phyloP scores from a whole-genome alignment of 75 land plant species.

The Cunninghamia lanceolata region DNA sequence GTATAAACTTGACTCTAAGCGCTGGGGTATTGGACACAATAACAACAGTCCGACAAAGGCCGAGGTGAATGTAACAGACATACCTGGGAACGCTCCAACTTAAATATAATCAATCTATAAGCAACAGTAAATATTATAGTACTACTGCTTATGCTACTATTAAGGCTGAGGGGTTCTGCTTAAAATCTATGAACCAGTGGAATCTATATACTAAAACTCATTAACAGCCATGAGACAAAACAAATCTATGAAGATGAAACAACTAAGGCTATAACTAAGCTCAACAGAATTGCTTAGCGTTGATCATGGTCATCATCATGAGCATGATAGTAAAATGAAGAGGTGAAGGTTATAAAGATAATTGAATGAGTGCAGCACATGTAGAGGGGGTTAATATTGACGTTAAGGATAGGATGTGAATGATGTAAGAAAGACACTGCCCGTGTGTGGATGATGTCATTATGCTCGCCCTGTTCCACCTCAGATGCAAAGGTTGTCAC shows the following conservation, averaged over 20 bases:
- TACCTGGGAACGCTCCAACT: conserved; percentile 12
- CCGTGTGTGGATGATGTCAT: conserved; percentile 6
- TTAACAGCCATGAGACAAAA: neutral
- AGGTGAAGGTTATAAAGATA: conserved; percentile 10
- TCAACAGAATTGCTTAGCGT: neutral
- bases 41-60: conserved; percentile 1
- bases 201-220: neutral
- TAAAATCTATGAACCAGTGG: neutral
- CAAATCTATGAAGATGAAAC: neutral
- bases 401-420: conserved; percentile 10
- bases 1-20: neutral
- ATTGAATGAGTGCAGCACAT: conserved; percentile 8
- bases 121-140: neutral
- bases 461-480: neutral
- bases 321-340: conserved; percentile 3
- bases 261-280: neutral
- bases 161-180: neutral
- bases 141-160: neutral
- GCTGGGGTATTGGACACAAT: neutral
- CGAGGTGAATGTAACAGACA: conserved; percentile 12
- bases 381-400: conserved; percentile 1
- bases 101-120: neutral
- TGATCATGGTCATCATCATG: neutral
- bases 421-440: conserved; percentile 10
- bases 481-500: neutral